Evolutionary conservation across 129 eudicot genomes (phyloP).

Genomic region (Arctium lappa): DNA sequence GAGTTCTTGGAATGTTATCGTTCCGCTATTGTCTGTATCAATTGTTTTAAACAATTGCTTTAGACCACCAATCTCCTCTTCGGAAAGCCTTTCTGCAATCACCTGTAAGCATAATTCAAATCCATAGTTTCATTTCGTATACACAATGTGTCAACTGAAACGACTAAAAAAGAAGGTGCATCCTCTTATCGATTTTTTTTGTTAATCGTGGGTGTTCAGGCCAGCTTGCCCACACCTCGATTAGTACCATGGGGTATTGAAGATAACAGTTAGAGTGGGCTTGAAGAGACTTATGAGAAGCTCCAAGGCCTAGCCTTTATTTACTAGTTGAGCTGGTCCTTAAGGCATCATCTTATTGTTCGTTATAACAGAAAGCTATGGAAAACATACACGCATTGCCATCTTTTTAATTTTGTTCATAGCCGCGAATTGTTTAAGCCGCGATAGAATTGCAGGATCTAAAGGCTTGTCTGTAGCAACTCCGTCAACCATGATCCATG

Average conservation of each 20-base stretch:
- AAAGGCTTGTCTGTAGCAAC: constrained; percentile 50
- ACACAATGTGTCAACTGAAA: background rate
- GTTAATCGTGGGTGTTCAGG: background rate
- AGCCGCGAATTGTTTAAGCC: constrained; percentile 48
- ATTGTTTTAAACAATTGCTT: constrained; percentile 43
- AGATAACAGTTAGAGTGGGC: background rate
- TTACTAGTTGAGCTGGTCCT: background rate
- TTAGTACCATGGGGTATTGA: background rate
- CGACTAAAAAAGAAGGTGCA: background rate
- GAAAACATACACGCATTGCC: constrained; percentile 38
- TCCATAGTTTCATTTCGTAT: background rate
- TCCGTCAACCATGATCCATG: constrained; percentile 44
- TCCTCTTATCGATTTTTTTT: background rate
- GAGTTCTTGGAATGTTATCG: constrained; percentile 50
- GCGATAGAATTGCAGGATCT: constrained; percentile 41
- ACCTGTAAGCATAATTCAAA: constrained; percentile 27
- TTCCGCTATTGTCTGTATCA: constrained; percentile 40
- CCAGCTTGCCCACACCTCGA: background rate
- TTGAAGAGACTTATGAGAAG: background rate
- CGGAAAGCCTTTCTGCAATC: constrained; percentile 49
- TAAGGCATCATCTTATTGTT: background rate
- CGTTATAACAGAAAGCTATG: background rate
- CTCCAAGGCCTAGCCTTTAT: background rate
- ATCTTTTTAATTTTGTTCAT: constrained; percentile 52
- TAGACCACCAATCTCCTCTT: constrained; percentile 49